Conservation (phyloP, 257 asterid species). For the Haberlea rhodopensis region DNA sequence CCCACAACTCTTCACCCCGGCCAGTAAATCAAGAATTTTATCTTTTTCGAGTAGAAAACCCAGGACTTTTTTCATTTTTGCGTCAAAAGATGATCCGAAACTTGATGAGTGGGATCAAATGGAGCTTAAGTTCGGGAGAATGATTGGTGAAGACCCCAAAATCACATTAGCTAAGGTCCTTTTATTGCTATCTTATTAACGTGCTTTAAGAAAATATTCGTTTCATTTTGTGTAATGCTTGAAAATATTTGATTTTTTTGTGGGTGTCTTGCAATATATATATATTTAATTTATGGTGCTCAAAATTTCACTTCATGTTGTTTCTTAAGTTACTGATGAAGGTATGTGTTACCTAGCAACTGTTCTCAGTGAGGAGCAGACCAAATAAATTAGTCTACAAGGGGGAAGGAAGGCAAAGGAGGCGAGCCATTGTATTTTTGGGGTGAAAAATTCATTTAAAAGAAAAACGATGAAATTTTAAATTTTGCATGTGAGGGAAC, state of each 20-base stretch:
- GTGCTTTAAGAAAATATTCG: neutral
- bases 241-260: neutral
- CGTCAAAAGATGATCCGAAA: slow-evolving; percentile 63
- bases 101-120: slow-evolving; percentile 78
- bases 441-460: too few species aligned
- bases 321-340: neutral
- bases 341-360: neutral
- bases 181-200: neutral
- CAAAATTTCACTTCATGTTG: neutral
- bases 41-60: slow-evolving; percentile 40
- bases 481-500: neutral
- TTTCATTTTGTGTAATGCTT: too few species aligned
- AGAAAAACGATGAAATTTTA: too few species aligned
- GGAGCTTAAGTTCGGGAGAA: slow-evolving; percentile 92
- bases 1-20: slow-evolving; percentile 29
- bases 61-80: slow-evolving; percentile 49
- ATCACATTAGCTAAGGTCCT: slow-evolving; percentile 81
- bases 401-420: neutral
- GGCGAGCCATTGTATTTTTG: neutral
- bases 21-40: slow-evolving; percentile 35
- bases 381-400: neutral
- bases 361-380: neutral
- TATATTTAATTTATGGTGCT: neutral
- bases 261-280: neutral
- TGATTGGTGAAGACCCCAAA: slow-evolving; percentile 98